Evolutionary conservation across 768 basidiomycete genomes (phyloP).

Genomic region (Lactarius psammicola): DNA sequence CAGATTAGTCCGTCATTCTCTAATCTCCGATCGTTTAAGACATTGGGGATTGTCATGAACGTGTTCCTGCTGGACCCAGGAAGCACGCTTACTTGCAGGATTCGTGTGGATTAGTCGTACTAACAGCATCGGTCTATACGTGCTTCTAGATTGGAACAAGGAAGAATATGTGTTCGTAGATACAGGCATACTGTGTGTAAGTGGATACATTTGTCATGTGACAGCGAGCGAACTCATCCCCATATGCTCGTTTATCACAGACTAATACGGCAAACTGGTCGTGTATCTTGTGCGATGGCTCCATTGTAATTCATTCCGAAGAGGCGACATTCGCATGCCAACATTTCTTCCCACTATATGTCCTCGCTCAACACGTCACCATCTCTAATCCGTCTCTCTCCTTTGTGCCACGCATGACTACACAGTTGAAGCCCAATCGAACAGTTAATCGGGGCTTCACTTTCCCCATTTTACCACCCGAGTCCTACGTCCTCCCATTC

Average conservation of each 20-base stretch:
- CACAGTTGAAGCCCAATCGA: slow-evolving; percentile 28
- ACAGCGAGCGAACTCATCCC: slow-evolving; percentile 1
- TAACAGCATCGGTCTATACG: slow-evolving; percentile 60
- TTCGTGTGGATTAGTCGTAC: slow-evolving; percentile 64
- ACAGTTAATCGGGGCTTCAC: slow-evolving; percentile 31
- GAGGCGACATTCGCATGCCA: slow-evolving; percentile 64
- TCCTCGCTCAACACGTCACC: slow-evolving; percentile 36
- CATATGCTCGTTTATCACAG: slow-evolving; percentile 38
- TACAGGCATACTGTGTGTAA: slow-evolving; percentile 69
- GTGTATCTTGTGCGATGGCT: slow-evolving; percentile 62
- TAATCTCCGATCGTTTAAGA: slow-evolving; percentile 60
- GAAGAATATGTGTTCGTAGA: slow-evolving; percentile 69
- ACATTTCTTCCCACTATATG: slow-evolving; percentile 59
- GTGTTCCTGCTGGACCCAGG: slow-evolving; percentile 71
- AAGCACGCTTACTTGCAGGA: slow-evolving; percentile 56
- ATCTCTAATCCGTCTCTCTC: slow-evolving; percentile 21
- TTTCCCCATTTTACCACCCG: slow-evolving; percentile 27
- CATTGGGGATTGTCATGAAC: slow-evolving; percentile 70
- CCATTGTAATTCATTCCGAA: slow-evolving; percentile 75
- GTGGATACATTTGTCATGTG: slow-evolving; percentile 34
- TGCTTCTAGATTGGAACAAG: slow-evolving; percentile 63
- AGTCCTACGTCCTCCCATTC: slow-evolving; percentile 23
- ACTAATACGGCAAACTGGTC: slow-evolving; percentile 73
- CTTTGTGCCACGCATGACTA: slow-evolving; percentile 32
- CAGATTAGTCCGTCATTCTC: slow-evolving; percentile 47